Evolutionary conservation across 73 alveolate genomes (phyloP).

Genomic region (Paramecium sonneborni): DNA sequence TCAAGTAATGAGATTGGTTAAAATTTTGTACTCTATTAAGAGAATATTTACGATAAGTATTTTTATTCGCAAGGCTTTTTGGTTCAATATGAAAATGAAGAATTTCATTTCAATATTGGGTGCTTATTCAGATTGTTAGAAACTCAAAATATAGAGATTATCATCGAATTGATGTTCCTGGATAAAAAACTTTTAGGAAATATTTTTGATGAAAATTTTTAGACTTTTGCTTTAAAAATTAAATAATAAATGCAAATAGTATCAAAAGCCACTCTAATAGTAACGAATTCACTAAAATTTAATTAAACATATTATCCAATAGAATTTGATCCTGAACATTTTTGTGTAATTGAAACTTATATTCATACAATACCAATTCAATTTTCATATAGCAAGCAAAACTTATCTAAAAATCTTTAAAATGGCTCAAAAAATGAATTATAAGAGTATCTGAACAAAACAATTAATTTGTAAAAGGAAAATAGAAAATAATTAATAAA

Average conservation of each 20-base stretch:
- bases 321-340: constrained; percentile 31
- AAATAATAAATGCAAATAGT: background rate
- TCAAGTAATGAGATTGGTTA: background rate
- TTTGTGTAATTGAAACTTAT: background rate
- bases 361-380: background rate
- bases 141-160: background rate
- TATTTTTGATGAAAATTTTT: background rate
- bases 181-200: constrained; percentile 12
- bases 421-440: background rate
- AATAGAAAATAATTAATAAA: background rate
- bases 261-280: background rate
- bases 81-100: constrained; percentile 35
- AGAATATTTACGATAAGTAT: background rate
- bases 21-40: background rate
- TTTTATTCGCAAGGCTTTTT: constrained; percentile 21
- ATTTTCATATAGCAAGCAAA: background rate
- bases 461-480: background rate
- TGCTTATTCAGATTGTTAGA: background rate
- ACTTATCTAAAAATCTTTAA: background rate
- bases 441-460: background rate
- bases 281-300: background rate
- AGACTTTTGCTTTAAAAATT: background rate
- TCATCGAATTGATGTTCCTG: background rate
- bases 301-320: constrained; percentile 30
- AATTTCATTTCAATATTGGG: background rate